Evolutionary conservation across 345 rosid genomes (phyloP).

Genomic region (Euphorbia peplus): DNA sequence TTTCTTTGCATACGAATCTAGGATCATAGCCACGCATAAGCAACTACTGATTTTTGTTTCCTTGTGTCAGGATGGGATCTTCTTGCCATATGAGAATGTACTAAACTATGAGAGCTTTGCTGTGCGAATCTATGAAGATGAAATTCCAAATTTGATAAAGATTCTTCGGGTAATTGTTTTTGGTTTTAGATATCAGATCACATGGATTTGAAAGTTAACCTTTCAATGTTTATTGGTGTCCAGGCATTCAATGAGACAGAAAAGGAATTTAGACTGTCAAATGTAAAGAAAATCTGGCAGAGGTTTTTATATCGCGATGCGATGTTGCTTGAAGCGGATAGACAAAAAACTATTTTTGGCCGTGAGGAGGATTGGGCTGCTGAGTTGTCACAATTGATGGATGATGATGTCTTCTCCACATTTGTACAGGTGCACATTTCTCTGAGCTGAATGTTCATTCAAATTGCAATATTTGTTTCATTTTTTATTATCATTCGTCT

Average conservation of each 20-base stretch:
- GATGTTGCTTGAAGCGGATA: slow-evolving; percentile 76
- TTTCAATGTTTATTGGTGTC: slow-evolving; percentile 7
- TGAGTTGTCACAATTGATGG: slow-evolving; percentile 49
- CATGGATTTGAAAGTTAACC: not conserved
- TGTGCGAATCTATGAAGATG: slow-evolving; percentile 74
- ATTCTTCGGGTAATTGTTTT: slow-evolving; percentile 66
- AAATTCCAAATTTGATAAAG: slow-evolving; percentile 79
- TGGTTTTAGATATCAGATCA: not conserved
- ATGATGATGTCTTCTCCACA: slow-evolving; percentile 81
- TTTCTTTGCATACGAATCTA: not conserved
- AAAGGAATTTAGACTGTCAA: slow-evolving; percentile 57
- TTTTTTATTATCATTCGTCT: not conserved
- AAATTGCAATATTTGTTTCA: slow-evolving; percentile 5
- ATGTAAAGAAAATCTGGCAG: slow-evolving; percentile 81
- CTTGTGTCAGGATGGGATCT: slow-evolving; percentile 78
- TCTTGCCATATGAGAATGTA: slow-evolving; percentile 87
- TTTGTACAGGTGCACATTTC: slow-evolving; percentile 58
- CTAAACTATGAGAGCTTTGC: slow-evolving; percentile 95
- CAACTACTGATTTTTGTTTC: slow-evolving; percentile 16
- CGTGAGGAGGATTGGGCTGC: slow-evolving; percentile 65
- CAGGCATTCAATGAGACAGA: slow-evolving; percentile 77
- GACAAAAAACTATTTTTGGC: slow-evolving; percentile 55
- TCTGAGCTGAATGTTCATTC: not conserved
- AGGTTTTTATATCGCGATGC: slow-evolving; percentile 83
- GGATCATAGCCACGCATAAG: not conserved